Conservation (phyloP, 306 rosid species). For the Prunus persica region Prunus_persica_NCBIv2 NC_034010.1:24744501-24745000, state of each 20-base stretch:
- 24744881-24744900: not conserved
- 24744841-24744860: not conserved
- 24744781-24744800: not conserved
- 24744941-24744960: slow-evolving; percentile 37
- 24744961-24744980: slow-evolving; percentile 39
- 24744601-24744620: slow-evolving; percentile 44
- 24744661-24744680: slow-evolving; percentile 40
- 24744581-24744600: slow-evolving; percentile 83
- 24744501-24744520: slow-evolving; percentile 21
- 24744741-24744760: not conserved
- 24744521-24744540: slow-evolving; percentile 7
- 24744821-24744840: not conserved
- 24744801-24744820: not conserved
- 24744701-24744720: not conserved
- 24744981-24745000: slow-evolving; percentile 9
- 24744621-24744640: slow-evolving; percentile 56
- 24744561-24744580: slow-evolving; percentile 74
- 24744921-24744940: slow-evolving; percentile 40
- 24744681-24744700: slow-evolving; percentile 22
- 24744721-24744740: slow-evolving; percentile 12
- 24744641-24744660: slow-evolving; percentile 47
- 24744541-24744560: slow-evolving; percentile 12
- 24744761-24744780: not conserved
- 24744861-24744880: not conserved
- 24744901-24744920: slow-evolving; percentile 50